phyloP scores from a whole-genome alignment of 257 asterid species.

The Penstemon newberryi region DNA sequence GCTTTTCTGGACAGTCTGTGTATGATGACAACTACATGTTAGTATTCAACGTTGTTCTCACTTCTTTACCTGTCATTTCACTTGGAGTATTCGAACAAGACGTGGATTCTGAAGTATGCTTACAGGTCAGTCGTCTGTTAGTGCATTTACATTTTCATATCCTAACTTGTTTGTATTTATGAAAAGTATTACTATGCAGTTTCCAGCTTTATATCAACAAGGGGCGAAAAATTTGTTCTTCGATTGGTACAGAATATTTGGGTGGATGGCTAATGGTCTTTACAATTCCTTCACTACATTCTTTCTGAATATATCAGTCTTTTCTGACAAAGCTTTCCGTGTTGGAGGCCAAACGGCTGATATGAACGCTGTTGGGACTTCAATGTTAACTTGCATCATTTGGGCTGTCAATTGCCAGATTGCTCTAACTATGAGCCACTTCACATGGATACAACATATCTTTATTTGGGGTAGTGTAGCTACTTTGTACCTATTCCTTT shows the following conservation, averaged over 20 bases:
- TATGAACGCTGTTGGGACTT: slow-evolving; percentile 71
- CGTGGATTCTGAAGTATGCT: slow-evolving; percentile 38
- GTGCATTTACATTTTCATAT: background rate
- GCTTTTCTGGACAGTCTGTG: slow-evolving; percentile 76
- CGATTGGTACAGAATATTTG: slow-evolving; percentile 82
- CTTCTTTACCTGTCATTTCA: slow-evolving; percentile 65
- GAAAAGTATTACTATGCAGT: slow-evolving; percentile 43
- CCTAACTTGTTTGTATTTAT: background rate
- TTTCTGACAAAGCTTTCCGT: slow-evolving; percentile 82
- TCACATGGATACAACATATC: slow-evolving; percentile 85
- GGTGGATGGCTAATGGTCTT: slow-evolving; percentile 94
- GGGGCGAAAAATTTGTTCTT: slow-evolving; percentile 90
- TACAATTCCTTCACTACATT: slow-evolving; percentile 71
- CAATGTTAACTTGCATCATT: slow-evolving; percentile 81
- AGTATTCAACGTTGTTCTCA: slow-evolving; percentile 68
- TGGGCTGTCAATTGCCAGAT: slow-evolving; percentile 94
- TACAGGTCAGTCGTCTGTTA: background rate
- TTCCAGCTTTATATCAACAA: slow-evolving; percentile 95
- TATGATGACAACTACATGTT: slow-evolving; percentile 68
- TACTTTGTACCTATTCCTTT: slow-evolving; percentile 70
- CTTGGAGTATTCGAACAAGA: slow-evolving; percentile 76
- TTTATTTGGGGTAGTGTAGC: slow-evolving; percentile 77
- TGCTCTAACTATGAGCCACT: slow-evolving; percentile 75
- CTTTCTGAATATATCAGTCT: slow-evolving; percentile 73
- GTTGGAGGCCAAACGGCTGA: slow-evolving; percentile 88